Percentiles rank a stretch among this genome's conserved stretches.
phyloP scores from a whole-genome alignment of 2,329 filamentous ascomycete species.

The Phyllosticta paracitricarpa region DNA sequence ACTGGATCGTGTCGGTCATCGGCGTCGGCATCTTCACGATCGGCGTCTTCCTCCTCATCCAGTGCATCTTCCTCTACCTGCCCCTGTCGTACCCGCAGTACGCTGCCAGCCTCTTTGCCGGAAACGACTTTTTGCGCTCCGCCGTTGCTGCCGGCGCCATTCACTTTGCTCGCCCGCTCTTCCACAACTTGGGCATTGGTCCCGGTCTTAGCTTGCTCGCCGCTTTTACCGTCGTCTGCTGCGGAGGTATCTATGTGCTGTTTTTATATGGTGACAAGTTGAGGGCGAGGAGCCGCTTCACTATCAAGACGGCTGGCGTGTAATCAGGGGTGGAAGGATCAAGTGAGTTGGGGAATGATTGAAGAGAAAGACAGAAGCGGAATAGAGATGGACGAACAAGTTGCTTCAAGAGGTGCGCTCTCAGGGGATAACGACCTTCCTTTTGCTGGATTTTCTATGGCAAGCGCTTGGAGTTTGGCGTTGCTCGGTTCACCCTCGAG shows the following conservation, averaged over 20 bases:
- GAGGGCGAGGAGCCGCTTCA: slow-evolving; percentile 49
- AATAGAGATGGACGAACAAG: no score
- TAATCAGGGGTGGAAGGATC: background rate
- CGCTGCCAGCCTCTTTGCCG: slow-evolving; percentile 50
- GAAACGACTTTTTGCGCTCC: slow-evolving; percentile 38
- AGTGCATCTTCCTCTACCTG: slow-evolving; percentile 34
- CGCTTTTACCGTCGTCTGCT: slow-evolving; percentile 28
- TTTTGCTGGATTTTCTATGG: no score
- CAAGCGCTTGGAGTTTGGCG: no score
- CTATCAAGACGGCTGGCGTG: slow-evolving; percentile 23
- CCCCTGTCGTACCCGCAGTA: slow-evolving; percentile 32
- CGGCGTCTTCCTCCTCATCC: slow-evolving; percentile 32
- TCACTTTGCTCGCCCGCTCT: slow-evolving; percentile 51
- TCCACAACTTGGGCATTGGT: slow-evolving; percentile 48
- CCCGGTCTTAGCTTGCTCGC: slow-evolving; percentile 48
- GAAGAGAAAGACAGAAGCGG: background rate
- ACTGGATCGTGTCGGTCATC: slow-evolving; percentile 32
- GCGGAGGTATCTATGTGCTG: slow-evolving; percentile 50
- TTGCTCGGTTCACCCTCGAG: no score
- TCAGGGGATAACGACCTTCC: no score
- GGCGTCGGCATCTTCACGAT: slow-evolving; percentile 32
- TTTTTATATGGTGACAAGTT: slow-evolving; percentile 48
- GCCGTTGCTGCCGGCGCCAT: slow-evolving; percentile 51
- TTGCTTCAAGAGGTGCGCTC: no score
- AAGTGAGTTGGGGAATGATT: background rate